A percentile compares a stretch with the other conserved stretches of the same genome.
Evolutionary conservation across 257 asterid species (phyloP).

Genomic region (Primulina huaijiensis): DNA sequence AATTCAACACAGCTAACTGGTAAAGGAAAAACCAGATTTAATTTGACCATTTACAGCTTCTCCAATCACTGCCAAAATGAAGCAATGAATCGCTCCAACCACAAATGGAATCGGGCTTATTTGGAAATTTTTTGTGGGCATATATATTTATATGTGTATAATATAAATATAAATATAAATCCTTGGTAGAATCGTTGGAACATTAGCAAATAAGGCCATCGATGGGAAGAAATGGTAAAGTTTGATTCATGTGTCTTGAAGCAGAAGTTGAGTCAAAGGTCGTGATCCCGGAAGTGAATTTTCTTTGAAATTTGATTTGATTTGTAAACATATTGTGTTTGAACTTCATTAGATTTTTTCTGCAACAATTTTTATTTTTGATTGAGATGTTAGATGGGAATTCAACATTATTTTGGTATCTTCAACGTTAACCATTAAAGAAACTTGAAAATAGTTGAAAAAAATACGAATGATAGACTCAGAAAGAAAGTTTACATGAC

Average conservation of each 20-base stretch:
- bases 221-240: background rate
- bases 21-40: constrained; percentile 7
- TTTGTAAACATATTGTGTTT: too few species aligned
- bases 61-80: too few species aligned
- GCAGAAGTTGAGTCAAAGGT: background rate
- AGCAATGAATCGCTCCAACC: too few species aligned
- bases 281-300: background rate
- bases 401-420: background rate
- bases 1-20: background rate
- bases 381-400: background rate
- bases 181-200: background rate
- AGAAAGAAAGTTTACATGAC: background rate
- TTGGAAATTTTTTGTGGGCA: background rate
- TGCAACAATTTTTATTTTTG: too few species aligned
- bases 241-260: background rate
- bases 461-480: too few species aligned
- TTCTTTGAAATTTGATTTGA: background rate
- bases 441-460: background rate
- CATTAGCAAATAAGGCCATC: background rate
- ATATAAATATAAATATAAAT: too few species aligned
- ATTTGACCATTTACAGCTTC: too few species aligned
- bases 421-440: background rate
- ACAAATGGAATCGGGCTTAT: background rate
- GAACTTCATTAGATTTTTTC: background rate
- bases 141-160: too few species aligned